Conservation (phyloP, 1,284 basidiomycete genomes). For the Rhodotorula glutinis region DNA sequence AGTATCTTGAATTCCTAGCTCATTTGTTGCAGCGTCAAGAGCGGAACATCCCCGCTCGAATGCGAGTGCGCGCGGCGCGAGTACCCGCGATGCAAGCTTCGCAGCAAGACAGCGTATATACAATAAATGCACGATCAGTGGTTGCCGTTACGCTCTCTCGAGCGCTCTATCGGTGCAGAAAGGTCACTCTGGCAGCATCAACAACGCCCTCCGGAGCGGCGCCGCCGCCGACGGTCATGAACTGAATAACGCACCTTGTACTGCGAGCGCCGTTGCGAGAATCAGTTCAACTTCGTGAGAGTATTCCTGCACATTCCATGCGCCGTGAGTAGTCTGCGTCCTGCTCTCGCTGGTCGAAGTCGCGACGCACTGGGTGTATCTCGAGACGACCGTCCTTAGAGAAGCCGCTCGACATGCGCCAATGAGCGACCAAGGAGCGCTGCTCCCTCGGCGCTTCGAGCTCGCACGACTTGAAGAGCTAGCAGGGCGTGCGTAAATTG, state of each 20-base stretch:
- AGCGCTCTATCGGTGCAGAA: no score
- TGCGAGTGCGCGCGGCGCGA: no score
- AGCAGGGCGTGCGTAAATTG: background rate
- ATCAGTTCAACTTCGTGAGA: conserved; percentile 1
- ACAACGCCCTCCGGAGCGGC: background rate
- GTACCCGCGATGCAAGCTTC: no score
- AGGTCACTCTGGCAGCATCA: no score
- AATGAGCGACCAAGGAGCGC: conserved; percentile 1
- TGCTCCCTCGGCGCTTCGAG: background rate
- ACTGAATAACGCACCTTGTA: background rate
- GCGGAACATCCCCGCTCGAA: no score
- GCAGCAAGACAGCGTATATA: no score
- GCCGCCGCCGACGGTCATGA: no score
- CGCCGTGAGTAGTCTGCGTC: no score
- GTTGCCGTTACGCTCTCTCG: no score
- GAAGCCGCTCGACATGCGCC: background rate
- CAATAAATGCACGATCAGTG: no score
- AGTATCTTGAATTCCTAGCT: no score
- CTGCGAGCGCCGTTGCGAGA: background rate
- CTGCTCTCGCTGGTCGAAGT: background rate
- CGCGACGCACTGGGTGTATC: conserved; percentile 4
- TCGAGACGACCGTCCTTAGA: conserved; percentile 12
- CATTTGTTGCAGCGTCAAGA: no score
- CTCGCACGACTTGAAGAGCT: background rate
- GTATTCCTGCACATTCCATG: background rate